Percentiles rank a stretch among this genome's conserved stretches.
Evolutionary conservation across 805 yeast species (phyloP).

Genomic region (Pichia nakasei): DNA sequence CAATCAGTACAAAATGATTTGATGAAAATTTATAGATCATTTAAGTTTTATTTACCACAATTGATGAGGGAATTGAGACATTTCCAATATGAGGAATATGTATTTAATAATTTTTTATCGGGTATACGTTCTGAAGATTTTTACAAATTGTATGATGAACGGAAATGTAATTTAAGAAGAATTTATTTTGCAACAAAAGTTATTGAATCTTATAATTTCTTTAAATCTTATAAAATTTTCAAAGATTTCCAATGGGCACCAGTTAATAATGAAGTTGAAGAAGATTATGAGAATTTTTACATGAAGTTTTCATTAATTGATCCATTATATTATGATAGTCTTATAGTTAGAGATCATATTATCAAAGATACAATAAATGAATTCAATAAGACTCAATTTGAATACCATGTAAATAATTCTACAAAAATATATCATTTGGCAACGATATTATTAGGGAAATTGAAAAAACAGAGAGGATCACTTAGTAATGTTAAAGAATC

Average conservation of each 20-base stretch:
- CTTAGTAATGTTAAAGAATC: background rate
- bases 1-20: too few species aligned
- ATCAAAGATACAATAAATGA: background rate
- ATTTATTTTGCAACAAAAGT: conserved; percentile 16
- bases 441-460: background rate
- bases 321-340: conserved; percentile 19
- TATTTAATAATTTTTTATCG: too few species aligned
- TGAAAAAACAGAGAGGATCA: background rate
- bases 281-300: conserved; percentile 11
- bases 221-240: background rate
- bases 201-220: conserved; percentile 9
- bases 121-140: too few species aligned
- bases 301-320: conserved; percentile 14
- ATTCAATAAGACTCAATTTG: background rate
- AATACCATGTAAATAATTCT: background rate
- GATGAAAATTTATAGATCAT: background rate
- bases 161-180: conserved; percentile 9
- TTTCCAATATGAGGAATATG: conserved; percentile 6
- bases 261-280: background rate
- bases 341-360: conserved; percentile 7
- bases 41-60: conserved; percentile 13
- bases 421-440: too few species aligned
- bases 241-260: background rate
- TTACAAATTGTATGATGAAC: too few species aligned
- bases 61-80: conserved; percentile 15